Percentiles rank a stretch among this genome's conserved stretches.
These are phyloP conservation scores for Rhododendron molle DNA, from an alignment of 148 eudicot genomes.

Conservation along the genomic window DNA sequence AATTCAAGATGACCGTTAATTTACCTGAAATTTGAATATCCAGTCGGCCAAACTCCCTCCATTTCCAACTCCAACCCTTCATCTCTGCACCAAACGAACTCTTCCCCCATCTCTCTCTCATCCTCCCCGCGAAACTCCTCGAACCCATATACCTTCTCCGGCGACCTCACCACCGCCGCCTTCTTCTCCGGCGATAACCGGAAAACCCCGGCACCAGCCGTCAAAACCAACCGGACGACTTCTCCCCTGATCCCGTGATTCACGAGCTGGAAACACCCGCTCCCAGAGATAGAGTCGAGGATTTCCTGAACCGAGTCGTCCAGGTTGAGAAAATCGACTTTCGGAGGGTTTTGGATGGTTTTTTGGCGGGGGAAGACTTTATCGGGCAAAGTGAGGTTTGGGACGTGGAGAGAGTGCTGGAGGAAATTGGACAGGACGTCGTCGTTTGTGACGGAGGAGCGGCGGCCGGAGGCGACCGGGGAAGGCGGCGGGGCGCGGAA, in stretches of 20 bases:
- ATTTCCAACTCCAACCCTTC: conserved; percentile 38
- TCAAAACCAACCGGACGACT: conserved; percentile 21
- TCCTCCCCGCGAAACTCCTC: conserved; percentile 54
- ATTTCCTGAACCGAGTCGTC: background rate
- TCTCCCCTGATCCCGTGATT: conserved; percentile 57
- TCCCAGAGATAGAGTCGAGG: conserved; percentile 27
- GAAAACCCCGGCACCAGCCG: conserved; percentile 41
- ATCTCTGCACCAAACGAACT: conserved; percentile 65
- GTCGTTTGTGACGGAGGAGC: conserved; percentile 65
- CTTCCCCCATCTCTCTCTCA: conserved; percentile 48
- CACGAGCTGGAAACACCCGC: conserved; percentile 65
- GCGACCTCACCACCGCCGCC: conserved; percentile 32
- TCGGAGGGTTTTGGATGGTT: conserved; percentile 37
- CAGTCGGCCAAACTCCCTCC: conserved; percentile 66
- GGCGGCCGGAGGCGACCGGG: conserved; percentile 62
- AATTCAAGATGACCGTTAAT: conserved; percentile 12
- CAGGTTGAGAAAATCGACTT: conserved; percentile 34
- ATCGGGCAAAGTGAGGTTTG: conserved; percentile 67
- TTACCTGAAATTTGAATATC: conserved; percentile 79
- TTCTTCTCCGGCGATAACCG: conserved; percentile 44
- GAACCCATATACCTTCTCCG: conserved; percentile 49
- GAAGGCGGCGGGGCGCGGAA: conserved; percentile 94
- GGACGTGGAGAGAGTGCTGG: conserved; percentile 57
- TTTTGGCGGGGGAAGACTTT: conserved; percentile 66
- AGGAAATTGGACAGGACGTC: conserved; percentile 64